Evolutionary conservation across 139 green algal species (phyloP).

Genomic region (Chlorella sp.): DNA sequence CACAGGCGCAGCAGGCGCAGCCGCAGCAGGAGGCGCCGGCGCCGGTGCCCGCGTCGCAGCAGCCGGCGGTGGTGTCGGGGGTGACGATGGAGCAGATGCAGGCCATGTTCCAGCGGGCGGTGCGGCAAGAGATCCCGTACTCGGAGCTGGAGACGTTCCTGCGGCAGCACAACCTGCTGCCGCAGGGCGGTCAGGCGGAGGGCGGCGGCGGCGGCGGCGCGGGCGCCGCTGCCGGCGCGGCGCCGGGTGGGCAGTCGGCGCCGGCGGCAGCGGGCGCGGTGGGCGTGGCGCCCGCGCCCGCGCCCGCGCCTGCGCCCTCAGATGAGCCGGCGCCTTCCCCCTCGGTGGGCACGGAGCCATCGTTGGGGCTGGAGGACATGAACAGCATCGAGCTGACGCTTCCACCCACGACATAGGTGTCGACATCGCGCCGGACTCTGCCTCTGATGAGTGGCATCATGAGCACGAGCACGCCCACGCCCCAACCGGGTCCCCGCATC

Average conservation of each 20-base stretch:
- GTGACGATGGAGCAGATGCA: conserved; percentile 31
- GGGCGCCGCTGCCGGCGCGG: not conserved
- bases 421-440: no score
- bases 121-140: conserved; percentile 34
- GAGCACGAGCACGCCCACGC: no score
- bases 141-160: conserved; percentile 27
- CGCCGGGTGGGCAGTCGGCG: not conserved
- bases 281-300: not conserved
- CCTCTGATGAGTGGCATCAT: no score
- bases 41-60: conserved; percentile 8
- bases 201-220: no score
- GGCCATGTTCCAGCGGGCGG: conserved; percentile 23
- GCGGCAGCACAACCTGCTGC: conserved; percentile 30
- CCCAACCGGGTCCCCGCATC: no score
- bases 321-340: not conserved
- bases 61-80: not conserved
- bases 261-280: not conserved
- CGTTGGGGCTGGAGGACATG: conserved; percentile 23
- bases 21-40: not conserved
- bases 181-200: no score
- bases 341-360: not conserved
- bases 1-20: not conserved
- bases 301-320: not conserved
- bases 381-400: conserved; percentile 19
- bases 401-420: no score